phyloP scores from a whole-genome alignment of 345 rosid genomes.

The Sisymbrium altissimum region DNA sequence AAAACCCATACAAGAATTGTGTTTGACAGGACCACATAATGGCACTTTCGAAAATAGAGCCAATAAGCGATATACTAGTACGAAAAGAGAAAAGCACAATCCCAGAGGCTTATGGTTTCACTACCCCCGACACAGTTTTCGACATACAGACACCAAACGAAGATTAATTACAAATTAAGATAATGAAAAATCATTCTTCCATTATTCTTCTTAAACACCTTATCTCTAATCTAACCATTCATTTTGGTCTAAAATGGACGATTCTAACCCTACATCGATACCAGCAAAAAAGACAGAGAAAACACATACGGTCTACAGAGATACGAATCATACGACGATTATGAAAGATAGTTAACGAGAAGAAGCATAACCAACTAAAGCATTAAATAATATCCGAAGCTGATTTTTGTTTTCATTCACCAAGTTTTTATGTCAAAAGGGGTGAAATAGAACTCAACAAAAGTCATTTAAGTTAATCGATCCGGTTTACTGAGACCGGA shows the following conservation, averaged over 20 bases:
- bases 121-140: neutral
- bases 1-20: neutral
- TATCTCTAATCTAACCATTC: neutral
- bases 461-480: neutral
- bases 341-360: neutral
- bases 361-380: neutral
- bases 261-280: neutral
- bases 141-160: neutral
- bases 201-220: neutral
- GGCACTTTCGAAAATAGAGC: neutral
- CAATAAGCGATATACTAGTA: neutral
- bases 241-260: neutral
- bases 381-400: neutral
- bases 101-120: conserved; percentile 2
- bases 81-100: neutral
- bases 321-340: no score
- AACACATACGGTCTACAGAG: neutral
- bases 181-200: neutral
- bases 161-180: neutral
- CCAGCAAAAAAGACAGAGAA: neutral
- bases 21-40: neutral
- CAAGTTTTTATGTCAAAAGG: conserved; percentile 5
- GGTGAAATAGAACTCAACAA: conserved; percentile 12
- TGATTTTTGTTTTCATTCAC: neutral
- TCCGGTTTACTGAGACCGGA: conserved; percentile 17